A percentile compares a stretch with the other conserved stretches of the same genome.
Evolutionary conservation across 108 stramenopile species (phyloP).

Genomic region (Cyclotella choctawhatcheeana): DNA sequence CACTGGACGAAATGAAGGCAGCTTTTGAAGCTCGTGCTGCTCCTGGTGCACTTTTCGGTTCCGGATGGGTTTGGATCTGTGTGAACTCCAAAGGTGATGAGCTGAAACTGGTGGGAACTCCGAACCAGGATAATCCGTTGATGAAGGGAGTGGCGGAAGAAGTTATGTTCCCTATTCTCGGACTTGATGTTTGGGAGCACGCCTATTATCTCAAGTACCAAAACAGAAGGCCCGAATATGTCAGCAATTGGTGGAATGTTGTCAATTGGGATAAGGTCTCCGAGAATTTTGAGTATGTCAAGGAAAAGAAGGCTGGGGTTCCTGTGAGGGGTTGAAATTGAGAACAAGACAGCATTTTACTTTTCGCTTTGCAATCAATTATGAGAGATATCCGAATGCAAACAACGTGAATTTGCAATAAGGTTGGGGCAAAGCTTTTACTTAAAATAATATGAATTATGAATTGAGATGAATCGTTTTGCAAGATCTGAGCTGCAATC

Average conservation of each 20-base stretch:
- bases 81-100: conserved; percentile 82
- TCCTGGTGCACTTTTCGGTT: conserved; percentile 95
- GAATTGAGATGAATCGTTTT: no score
- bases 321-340: conserved; percentile 58
- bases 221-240: conserved; percentile 96
- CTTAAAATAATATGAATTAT: no score
- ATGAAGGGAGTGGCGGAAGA: conserved; percentile 93
- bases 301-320: conserved; percentile 85
- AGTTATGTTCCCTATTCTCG: conserved; percentile 96
- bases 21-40: conserved; percentile 88
- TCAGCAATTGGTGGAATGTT: conserved; percentile 95
- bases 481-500: no score
- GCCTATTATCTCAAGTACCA: conserved; percentile 99
- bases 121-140: conserved; percentile 98
- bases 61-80: conserved; percentile 96
- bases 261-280: conserved; percentile 96
- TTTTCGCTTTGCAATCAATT: background rate
- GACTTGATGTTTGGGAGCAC: conserved; percentile 99
- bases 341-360: no score
- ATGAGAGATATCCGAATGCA: background rate
- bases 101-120: conserved; percentile 90
- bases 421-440: no score
- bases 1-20: conserved; percentile 90
- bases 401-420: background rate
- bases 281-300: conserved; percentile 86